Base-by-base conservation (phyloP, 495 filamentous ascomycete genomes). In the Hypoxylon crocopeplum region DNA sequence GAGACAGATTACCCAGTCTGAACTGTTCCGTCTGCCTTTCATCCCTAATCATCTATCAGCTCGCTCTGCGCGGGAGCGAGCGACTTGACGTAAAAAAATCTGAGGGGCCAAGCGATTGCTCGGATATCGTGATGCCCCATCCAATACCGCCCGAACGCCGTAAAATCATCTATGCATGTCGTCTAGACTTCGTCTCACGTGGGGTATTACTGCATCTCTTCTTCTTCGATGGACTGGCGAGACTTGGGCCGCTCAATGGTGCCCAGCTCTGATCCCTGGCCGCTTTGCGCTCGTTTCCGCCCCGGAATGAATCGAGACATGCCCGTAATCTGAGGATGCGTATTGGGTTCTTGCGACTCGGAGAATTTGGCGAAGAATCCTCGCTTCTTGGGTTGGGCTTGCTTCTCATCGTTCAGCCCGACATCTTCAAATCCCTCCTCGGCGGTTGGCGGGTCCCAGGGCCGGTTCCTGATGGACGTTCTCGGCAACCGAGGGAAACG, bases 361-460 rank as follows among this genome's bases (percentile, higher is more conserved):
- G 88, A 87, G 68, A 98, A 94, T 44, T 92, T 89, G 17, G 89
- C 79, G 61, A 98, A 97, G 57, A 98, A 84, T 24, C 91, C 79
- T 55, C 85, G 86, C 74, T 89, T 94, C 79, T 93, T 96, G 1
- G 79, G 77, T 50, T 62, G 67, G 19, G 72, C 78, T 62, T 86
- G 80, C 36, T 81, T 78, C 48, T 80, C 90, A 54, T 94, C 93
- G 39, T 88, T 85, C 13, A 98, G 77, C 0, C 90, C 91, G 3
- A 98, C 90, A 5, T 98, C 95, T 69, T 98, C 94, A 67, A 98
- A 97, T 21, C 75, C 71, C 61, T 92, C 89, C 54, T 94, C 92
- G 24, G 85, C 82, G 49, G 85, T 87, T 10, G 84, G 75, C 22
- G 81, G 77, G 25, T 83, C 78, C 60, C 72, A 82, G 19, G 67